Conservation (phyloP, 225 moss, liverwort and hornwort genomes). For the Thuidium tamariscinum region DNA sequence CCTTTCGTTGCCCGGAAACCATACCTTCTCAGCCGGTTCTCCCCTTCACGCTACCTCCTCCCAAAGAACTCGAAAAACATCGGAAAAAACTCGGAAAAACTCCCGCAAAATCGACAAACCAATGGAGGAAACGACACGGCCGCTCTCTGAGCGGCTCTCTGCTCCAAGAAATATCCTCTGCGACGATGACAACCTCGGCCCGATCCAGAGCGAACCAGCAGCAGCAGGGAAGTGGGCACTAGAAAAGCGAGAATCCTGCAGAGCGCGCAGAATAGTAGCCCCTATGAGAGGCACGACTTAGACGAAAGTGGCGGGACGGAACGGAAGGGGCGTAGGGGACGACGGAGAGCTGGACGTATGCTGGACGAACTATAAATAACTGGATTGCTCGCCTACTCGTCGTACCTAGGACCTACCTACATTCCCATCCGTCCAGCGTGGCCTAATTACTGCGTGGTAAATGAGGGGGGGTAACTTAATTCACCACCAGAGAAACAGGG, state of each 20-base stretch:
- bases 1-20: neutral
- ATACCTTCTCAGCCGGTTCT: neutral
- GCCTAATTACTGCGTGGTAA: neutral
- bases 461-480: neutral
- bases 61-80: neutral
- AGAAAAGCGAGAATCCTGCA: neutral
- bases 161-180: neutral
- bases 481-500: neutral
- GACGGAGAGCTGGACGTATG: neutral
- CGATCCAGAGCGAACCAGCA: neutral
- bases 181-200: neutral
- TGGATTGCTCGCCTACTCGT: neutral
- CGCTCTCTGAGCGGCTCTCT: neutral
- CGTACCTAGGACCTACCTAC: neutral
- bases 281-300: neutral
- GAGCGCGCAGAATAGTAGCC: neutral
- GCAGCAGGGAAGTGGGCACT: neutral
- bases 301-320: neutral
- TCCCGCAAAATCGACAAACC: neutral
- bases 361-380: neutral
- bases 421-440: neutral
- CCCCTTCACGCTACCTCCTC: neutral
- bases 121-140: neutral
- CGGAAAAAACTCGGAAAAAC: neutral
- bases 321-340: neutral